Evolutionary conservation across 208 protist genomes (phyloP).

Genomic region (Herpetomonas tarakana): DNA sequence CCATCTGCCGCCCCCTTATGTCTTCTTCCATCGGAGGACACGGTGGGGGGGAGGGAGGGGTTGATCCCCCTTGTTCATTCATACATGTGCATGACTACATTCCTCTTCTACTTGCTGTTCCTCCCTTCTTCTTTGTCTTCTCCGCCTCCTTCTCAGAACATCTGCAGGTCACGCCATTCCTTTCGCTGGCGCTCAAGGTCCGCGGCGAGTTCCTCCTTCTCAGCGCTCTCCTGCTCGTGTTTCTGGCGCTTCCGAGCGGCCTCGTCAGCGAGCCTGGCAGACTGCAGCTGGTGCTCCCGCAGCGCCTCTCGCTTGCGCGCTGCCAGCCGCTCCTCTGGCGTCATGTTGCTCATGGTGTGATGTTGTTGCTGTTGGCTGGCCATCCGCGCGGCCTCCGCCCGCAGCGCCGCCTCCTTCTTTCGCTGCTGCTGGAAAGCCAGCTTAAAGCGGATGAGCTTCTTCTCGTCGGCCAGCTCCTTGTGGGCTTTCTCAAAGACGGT

Average conservation of each 20-base stretch:
- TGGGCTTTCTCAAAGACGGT: slow-evolving; percentile 76
- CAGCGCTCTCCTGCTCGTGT: slow-evolving; percentile 49
- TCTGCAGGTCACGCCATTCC: slow-evolving; percentile 69
- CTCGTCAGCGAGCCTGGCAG: slow-evolving; percentile 72
- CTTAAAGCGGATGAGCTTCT: slow-evolving; percentile 62
- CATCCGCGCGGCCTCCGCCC: slow-evolving; percentile 20
- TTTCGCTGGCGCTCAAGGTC: slow-evolving; percentile 78
- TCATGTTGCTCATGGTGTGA: slow-evolving; percentile 10
- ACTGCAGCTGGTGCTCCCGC: slow-evolving; percentile 73
- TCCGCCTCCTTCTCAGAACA: slow-evolving; percentile 66
- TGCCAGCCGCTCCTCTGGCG: slow-evolving; percentile 55
- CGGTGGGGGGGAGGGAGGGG: too few species aligned
- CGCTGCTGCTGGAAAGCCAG: slow-evolving; percentile 55
- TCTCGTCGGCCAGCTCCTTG: slow-evolving; percentile 68
- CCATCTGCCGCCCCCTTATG: too few species aligned
- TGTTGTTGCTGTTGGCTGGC: not conserved
- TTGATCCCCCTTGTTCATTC: too few species aligned
- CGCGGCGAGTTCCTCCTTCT: slow-evolving; percentile 44
- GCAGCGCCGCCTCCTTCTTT: slow-evolving; percentile 40
- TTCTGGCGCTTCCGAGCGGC: slow-evolving; percentile 53
- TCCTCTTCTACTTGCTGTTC: too few species aligned
- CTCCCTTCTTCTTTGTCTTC: too few species aligned
- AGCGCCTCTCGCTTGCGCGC: slow-evolving; percentile 44
- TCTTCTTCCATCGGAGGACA: too few species aligned
- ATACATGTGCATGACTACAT: too few species aligned